phyloP scores from a whole-genome alignment of 805 yeast species.

The Yarrowia sp. region DNA sequence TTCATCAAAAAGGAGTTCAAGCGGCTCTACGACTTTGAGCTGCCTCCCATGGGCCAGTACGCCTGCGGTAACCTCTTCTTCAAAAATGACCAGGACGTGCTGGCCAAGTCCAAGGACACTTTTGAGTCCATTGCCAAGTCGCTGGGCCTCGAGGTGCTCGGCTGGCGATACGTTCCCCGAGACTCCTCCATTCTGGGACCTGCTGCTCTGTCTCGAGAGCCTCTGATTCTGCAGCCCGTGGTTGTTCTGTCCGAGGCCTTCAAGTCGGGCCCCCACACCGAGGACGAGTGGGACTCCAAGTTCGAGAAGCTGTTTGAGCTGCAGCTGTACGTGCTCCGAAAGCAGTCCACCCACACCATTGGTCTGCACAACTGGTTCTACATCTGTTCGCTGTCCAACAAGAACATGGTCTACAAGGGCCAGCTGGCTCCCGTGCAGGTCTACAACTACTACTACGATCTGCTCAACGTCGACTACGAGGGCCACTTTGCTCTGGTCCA shows the following conservation, averaged over 20 bases:
- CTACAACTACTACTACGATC: conserved; percentile 91
- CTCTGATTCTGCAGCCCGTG: conserved; percentile 90
- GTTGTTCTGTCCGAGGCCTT: conserved; percentile 68
- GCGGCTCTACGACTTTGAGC: conserved; percentile 65
- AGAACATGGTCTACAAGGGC: conserved; percentile 94
- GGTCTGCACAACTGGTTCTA: conserved; percentile 98
- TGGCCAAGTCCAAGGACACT: conserved; percentile 71
- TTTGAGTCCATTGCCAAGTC: conserved; percentile 82
- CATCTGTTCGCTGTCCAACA: conserved; percentile 88
- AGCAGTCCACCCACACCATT: conserved; percentile 87
- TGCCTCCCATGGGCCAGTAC: conserved; percentile 85
- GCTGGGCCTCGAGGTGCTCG: conserved; percentile 81
- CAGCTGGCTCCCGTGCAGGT: conserved; percentile 97
- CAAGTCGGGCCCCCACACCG: conserved; percentile 53
- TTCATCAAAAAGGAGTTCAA: conserved; percentile 85
- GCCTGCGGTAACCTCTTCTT: conserved; percentile 95
- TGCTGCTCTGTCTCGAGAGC: conserved; percentile 92
- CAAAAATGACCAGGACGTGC: conserved; percentile 77
- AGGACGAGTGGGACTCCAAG: conserved; percentile 61
- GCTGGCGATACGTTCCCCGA: conserved; percentile 95
- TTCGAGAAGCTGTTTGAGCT: conserved; percentile 77
- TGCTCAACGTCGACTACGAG: conserved; percentile 88
- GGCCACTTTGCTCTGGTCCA: conserved; percentile 96
- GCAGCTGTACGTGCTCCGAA: conserved; percentile 83
- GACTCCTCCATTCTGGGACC: conserved; percentile 95